Base-by-base conservation (phyloP, 1,139 yeast species). In the Scheffersomyces quercinus region DNA sequence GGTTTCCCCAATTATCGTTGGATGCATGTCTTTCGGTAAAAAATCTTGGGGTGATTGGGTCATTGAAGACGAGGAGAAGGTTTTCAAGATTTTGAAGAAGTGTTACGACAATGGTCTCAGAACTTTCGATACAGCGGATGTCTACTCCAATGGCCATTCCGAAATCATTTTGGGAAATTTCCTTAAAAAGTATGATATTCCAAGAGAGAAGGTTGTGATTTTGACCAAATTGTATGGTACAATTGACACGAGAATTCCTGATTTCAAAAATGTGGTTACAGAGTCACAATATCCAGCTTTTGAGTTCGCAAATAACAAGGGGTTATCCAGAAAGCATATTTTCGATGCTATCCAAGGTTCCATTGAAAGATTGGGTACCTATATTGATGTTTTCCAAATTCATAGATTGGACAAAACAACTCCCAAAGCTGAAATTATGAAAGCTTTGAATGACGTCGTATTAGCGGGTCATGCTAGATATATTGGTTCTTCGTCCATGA, bases 21-120 rank as follows among this genome's bases (percentile, higher is more conserved):
- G 85, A 16, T 78, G 82, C 53, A 80, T 80, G 84, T 61, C 78
- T 3, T 79, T 62, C 51, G 85, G 85, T 12, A 45, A 55, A 13
- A 75, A 72, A 45, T 39, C 48, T 13, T 77, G 79, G 78, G 68
- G 59, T 7, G 71, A 67, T 16, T 79, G 82, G 83, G 75, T 75
- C 5, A 54, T 76, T 13, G 68, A 64, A 24, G 68, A 66, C 43
- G 70, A 51, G 43, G 73, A 29, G 51, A 59, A 41, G 56, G 69
- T 41, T n/a, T 48, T 49, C 38, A 32, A 54, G n/a, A 63, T 78
- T 28, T 55, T 81, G 58, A 79, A 80, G 51, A 63, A 64, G 46
- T 77, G 80, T 34, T 81, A 80, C 54, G 70, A 66, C 44, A 44
- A 37, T 29, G 85, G 85, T 1, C 54, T 81, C 16, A 64, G 85